These are phyloP conservation scores for Leonotis leonurus DNA, from an alignment of 257 asterid species.

Conservation along the genomic window DNA sequence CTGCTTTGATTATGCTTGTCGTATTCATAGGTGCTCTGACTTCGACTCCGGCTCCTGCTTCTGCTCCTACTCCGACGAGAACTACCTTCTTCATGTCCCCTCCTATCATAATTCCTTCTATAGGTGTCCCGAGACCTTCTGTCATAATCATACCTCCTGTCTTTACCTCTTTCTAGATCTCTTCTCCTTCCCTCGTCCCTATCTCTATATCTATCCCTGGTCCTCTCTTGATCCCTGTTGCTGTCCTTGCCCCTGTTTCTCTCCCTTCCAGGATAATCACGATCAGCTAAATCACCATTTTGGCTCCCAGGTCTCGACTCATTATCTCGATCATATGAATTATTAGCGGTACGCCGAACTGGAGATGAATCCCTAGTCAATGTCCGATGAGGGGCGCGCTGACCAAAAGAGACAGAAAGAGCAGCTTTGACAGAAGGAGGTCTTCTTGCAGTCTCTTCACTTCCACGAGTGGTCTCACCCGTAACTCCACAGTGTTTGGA, in stretches of 20 bases:
- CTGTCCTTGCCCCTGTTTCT: constrained; percentile 21
- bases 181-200: constrained; percentile 27
- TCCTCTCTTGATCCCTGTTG: constrained; percentile 6
- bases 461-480: constrained; percentile 76
- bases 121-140: constrained; percentile 49
- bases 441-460: constrained; percentile 86
- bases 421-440: constrained; percentile 98
- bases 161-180: constrained; percentile 36
- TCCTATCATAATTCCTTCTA: constrained; percentile 61
- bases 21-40: constrained; percentile 39
- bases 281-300: constrained; percentile 53
- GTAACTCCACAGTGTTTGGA: constrained; percentile 76
- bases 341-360: constrained; percentile 55
- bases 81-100: constrained; percentile 42
- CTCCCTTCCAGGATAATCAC: constrained; percentile 41
- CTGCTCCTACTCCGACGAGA: constrained; percentile 41
- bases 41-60: constrained; percentile 49
- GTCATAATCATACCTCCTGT: constrained; percentile 35
- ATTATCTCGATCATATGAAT: constrained; percentile 47
- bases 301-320: constrained; percentile 48
- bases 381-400: constrained; percentile 97
- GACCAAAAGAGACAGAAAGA: constrained; percentile 92
- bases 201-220: constrained; percentile 4
- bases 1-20: constrained; percentile 27
- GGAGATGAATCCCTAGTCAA: constrained; percentile 93